Conservation (phyloP, 495 filamentous ascomycete genomes). For the Tuber borchii region DNA sequence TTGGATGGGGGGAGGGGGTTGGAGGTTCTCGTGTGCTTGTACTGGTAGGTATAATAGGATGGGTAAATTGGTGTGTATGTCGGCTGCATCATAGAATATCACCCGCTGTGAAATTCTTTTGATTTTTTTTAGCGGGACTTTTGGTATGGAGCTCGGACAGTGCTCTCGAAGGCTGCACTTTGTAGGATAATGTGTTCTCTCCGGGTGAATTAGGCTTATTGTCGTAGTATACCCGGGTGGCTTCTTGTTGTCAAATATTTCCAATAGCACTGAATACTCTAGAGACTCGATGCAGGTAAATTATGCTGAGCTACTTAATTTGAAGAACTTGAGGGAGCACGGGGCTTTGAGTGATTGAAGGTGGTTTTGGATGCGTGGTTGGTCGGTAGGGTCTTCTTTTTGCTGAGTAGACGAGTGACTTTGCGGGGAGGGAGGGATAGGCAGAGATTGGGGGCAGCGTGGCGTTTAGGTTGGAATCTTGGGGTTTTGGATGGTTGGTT, state of each 20-base stretch:
- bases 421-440: no score
- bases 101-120: background rate
- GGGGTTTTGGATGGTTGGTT: no score
- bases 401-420: no score
- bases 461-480: no score
- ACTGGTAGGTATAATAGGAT: background rate
- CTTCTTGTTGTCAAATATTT: background rate
- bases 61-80: background rate
- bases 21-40: background rate
- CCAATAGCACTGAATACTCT: background rate
- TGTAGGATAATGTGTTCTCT: background rate
- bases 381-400: no score
- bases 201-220: background rate
- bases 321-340: no score
- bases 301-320: background rate
- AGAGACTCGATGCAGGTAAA: no score
- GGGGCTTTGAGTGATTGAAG: no score
- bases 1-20: background rate
- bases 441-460: no score
- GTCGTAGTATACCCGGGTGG: background rate
- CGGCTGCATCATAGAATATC: background rate
- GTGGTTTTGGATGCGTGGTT: no score
- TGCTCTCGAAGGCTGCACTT: background rate
- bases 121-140: background rate
- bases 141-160: background rate